A percentile compares a stretch with the other conserved stretches of the same genome.
phyloP scores from a whole-genome alignment of 371 early-diverging fungal genomes.

The Rhizomucor pusillus region DNA sequence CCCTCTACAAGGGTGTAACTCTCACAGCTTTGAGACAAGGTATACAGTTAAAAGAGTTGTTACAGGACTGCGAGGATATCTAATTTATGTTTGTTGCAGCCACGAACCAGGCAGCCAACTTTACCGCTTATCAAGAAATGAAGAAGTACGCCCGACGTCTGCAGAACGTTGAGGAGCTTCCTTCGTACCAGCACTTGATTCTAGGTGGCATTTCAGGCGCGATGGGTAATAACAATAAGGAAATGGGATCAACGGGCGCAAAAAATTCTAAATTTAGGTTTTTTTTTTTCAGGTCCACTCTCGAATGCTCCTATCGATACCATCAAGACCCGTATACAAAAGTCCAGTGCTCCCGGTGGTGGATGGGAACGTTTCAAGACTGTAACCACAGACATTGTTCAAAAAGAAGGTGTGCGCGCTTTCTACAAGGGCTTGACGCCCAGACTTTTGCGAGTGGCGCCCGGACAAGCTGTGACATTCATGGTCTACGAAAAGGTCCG shows the following conservation, averaged over 20 bases:
- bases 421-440: slow-evolving; percentile 97
- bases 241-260: neutral
- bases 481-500: slow-evolving; percentile 87
- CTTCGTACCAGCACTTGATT: slow-evolving; percentile 79
- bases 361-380: slow-evolving; percentile 81
- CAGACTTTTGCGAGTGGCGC: slow-evolving; percentile 86
- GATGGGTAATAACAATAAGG: slow-evolving; percentile 47
- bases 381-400: slow-evolving; percentile 13
- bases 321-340: slow-evolving; percentile 97
- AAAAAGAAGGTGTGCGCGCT: slow-evolving; percentile 87
- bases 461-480: slow-evolving; percentile 86
- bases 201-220: slow-evolving; percentile 90
- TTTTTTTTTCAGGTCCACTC: slow-evolving; percentile 8
- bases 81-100: slow-evolving; percentile 46
- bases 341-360: slow-evolving; percentile 68
- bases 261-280: neutral
- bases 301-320: slow-evolving; percentile 75
- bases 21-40: slow-evolving; percentile 94
- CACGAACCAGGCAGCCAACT: slow-evolving; percentile 98
- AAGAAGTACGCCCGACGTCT: slow-evolving; percentile 65
- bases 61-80: neutral
- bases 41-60: slow-evolving; percentile 38
- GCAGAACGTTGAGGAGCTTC: slow-evolving; percentile 79
- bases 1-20: slow-evolving; percentile 93
- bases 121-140: slow-evolving; percentile 94